Percentiles rank a stretch among this genome's conserved stretches.
Evolutionary conservation across 306 rosid species (phyloP).

Genomic region (Arachis hypogaea): DNA sequence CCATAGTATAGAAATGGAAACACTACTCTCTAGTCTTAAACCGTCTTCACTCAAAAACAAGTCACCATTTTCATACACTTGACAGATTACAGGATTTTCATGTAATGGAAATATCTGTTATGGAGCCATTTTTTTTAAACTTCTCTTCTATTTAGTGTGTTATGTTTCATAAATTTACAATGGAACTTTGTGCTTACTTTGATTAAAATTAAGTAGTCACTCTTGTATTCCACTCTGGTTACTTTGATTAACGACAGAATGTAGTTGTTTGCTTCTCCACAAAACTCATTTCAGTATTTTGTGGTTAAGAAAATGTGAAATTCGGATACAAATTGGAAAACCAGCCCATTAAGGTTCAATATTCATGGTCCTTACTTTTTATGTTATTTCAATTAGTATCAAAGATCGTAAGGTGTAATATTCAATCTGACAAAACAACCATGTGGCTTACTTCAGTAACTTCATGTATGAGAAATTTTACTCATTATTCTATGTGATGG

Average conservation of each 20-base stretch:
- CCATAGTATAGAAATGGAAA: slow-evolving; percentile 32
- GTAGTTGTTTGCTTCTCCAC: neutral
- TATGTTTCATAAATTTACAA: neutral
- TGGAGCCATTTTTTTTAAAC: neutral
- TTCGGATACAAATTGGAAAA: neutral
- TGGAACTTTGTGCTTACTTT: neutral
- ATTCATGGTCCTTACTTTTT: neutral
- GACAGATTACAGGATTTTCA: slow-evolving; percentile 18
- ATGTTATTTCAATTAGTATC: neutral
- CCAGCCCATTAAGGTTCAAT: neutral
- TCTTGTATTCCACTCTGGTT: neutral
- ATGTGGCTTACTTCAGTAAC: neutral
- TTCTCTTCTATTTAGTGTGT: neutral
- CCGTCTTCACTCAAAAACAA: neutral
- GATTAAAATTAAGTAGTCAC: neutral
- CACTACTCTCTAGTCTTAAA: slow-evolving; percentile 27
- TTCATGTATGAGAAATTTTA: neutral
- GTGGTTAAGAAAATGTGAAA: neutral
- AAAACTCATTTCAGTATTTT: too few relatives aligned
- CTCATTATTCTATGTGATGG: neutral
- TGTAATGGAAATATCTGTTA: slow-evolving; percentile 6
- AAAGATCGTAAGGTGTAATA: neutral
- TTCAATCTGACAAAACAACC: neutral
- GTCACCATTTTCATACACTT: slow-evolving; percentile 21
- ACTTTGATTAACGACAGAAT: neutral